Percentiles rank a stretch among this genome's conserved stretches.
Evolutionary conservation across 164 flowering plant species (phyloP).

Genomic region (Liquidambar formosana): DNA sequence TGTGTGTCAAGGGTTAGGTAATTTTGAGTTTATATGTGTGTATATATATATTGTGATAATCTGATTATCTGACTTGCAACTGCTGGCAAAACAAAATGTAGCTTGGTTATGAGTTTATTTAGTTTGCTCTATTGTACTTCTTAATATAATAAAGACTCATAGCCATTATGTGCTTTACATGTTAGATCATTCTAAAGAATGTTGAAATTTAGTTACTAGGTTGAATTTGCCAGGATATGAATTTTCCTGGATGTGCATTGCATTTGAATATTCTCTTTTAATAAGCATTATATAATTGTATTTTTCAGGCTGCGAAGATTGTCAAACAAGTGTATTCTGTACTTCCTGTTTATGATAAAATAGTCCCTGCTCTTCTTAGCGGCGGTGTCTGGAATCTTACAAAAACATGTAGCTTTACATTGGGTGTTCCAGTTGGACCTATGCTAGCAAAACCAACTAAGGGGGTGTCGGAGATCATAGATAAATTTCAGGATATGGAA

Average conservation of each 20-base stretch:
- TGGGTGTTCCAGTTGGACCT: slow-evolving; percentile 94
- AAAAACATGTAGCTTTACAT: slow-evolving; percentile 68
- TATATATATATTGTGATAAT: not conserved
- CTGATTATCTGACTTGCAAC: not conserved
- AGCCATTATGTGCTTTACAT: not conserved
- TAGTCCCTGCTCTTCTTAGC: slow-evolving; percentile 74
- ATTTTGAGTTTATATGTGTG: too few species aligned
- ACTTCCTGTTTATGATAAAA: slow-evolving; percentile 84
- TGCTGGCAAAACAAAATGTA: not conserved
- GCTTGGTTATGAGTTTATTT: not conserved
- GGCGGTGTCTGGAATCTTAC: slow-evolving; percentile 83
- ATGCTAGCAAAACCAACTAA: slow-evolving; percentile 98
- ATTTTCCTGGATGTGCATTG: not conserved
- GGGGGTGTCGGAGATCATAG: slow-evolving; percentile 85
- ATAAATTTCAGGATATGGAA: slow-evolving; percentile 85
- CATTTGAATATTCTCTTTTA: not conserved
- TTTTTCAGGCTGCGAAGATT: slow-evolving; percentile 79
- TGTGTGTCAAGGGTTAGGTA: too few species aligned
- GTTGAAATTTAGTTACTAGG: not conserved
- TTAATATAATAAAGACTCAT: not conserved
- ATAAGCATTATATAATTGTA: not conserved
- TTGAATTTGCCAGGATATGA: not conserved
- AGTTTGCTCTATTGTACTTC: not conserved
- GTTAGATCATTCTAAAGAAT: not conserved
- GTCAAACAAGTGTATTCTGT: slow-evolving; percentile 91